A percentile compares a stretch with the other conserved stretches of the same genome.
Conservation (phyloP, 129 eudicot genomes). For the Solidago caesia region DNA sequence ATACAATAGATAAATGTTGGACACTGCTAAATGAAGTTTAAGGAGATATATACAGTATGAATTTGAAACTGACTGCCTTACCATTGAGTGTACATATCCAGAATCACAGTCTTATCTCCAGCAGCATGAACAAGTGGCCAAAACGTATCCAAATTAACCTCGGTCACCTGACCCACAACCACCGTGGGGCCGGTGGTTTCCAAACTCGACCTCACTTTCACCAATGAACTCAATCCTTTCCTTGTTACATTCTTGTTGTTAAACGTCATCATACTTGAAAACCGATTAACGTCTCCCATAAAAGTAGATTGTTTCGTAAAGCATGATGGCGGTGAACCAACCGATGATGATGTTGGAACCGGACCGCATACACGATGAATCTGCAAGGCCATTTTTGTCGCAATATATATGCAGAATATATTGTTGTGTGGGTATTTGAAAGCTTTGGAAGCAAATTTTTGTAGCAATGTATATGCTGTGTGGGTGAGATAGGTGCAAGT, state of each 20-base stretch:
- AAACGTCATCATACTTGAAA: conserved; percentile 6
- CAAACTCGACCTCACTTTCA: conserved; percentile 43
- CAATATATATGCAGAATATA: neutral
- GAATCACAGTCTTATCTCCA: conserved; percentile 64
- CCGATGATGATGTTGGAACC: conserved; percentile 11
- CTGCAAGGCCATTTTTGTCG: conserved; percentile 49
- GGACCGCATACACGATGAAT: conserved; percentile 36
- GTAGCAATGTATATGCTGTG: conserved; percentile 16
- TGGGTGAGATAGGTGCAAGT: conserved; percentile 20
- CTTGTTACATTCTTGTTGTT: conserved; percentile 27
- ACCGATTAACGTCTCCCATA: conserved; percentile 17
- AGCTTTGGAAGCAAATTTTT: conserved; percentile 25
- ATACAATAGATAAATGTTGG: neutral
- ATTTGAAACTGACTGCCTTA: conserved; percentile 17
- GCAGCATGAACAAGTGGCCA: conserved; percentile 80
- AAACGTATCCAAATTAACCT: conserved; percentile 61
- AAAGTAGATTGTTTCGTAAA: conserved; percentile 25
- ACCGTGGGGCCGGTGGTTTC: conserved; percentile 51
- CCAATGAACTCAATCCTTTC: conserved; percentile 16
- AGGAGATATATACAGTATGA: neutral
- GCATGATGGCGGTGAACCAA: conserved; percentile 11
- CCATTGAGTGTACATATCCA: conserved; percentile 87
- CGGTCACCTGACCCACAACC: conserved; percentile 59
- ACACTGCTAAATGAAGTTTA: no score
- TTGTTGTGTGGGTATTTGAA: conserved; percentile 16